These are phyloP conservation scores for Thalassiosira livingstoniorum DNA, from an alignment of 352 stramenopile species.

Conservation along the genomic window DNA sequence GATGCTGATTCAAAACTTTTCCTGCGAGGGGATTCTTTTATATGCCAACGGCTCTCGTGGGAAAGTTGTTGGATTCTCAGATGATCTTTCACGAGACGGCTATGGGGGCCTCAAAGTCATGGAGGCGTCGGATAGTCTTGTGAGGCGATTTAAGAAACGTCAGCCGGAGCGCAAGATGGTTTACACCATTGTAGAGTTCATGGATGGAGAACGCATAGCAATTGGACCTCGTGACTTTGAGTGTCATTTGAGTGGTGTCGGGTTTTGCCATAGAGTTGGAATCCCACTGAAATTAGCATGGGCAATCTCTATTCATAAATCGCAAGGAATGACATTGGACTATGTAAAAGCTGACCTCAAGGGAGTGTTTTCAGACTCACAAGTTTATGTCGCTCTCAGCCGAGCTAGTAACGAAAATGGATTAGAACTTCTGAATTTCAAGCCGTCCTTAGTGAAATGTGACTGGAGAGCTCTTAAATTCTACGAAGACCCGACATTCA, in stretches of 20 bases:
- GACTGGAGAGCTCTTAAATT: too few relatives aligned
- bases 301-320: constrained; percentile 96
- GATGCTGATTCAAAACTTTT: constrained; percentile 95
- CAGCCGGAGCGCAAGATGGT: constrained; percentile 36
- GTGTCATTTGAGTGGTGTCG: constrained; percentile 51
- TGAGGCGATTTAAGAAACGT: constrained; percentile 39
- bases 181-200: background rate
- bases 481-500: too few relatives aligned
- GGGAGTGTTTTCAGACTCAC: too few relatives aligned
- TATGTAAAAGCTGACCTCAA: too few relatives aligned
- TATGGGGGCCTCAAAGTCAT: constrained; percentile 55
- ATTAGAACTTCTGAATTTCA: too few relatives aligned
- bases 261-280: constrained; percentile 66
- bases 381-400: too few relatives aligned
- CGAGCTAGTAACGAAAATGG: too few relatives aligned
- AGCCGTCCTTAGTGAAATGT: too few relatives aligned
- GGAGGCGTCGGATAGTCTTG: constrained; percentile 34
- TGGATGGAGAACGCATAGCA: background rate
- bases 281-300: constrained; percentile 93
- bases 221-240: background rate
- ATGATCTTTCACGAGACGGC: constrained; percentile 47
- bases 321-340: too few relatives aligned
- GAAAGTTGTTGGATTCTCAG: constrained; percentile 66
- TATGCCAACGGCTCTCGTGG: constrained; percentile 91
- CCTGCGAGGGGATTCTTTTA: constrained; percentile 85